Conservation (phyloP, 805 yeast species). For the Metschnikowia peoriensis region DNA sequence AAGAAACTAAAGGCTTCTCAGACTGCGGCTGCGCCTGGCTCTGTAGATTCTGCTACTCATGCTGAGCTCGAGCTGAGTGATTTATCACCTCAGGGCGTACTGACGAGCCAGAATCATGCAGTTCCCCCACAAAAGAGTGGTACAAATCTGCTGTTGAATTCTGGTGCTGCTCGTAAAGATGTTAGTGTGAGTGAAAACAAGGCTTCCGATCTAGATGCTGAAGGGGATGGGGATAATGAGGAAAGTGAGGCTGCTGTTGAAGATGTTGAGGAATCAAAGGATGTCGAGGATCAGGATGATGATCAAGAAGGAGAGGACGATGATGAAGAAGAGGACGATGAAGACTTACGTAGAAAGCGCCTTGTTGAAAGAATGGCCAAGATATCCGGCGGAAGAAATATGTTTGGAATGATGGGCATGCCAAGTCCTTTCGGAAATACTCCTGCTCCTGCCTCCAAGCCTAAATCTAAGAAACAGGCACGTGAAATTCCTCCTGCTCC, state of each 20-base stretch:
- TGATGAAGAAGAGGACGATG: slow-evolving; percentile 63
- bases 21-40: neutral
- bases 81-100: neutral
- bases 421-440: slow-evolving; percentile 37
- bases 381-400: slow-evolving; percentile 80
- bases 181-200: neutral
- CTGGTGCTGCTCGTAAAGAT: neutral
- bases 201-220: neutral
- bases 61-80: neutral
- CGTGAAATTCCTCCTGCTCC: slow-evolving; percentile 6
- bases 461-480: slow-evolving; percentile 11
- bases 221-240: neutral
- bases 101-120: neutral
- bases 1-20: slow-evolving; percentile 2
- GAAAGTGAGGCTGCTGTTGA: slow-evolving; percentile 7
- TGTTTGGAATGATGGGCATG: slow-evolving; percentile 72
- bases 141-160: neutral
- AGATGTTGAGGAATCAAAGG: slow-evolving; percentile 20
- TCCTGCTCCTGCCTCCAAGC: slow-evolving; percentile 15
- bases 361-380: slow-evolving; percentile 95
- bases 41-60: slow-evolving; percentile 6
- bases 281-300: slow-evolving; percentile 39
- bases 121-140: neutral
- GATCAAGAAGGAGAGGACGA: slow-evolving; percentile 54
- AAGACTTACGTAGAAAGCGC: slow-evolving; percentile 70